A percentile compares a stretch with the other conserved stretches of the same genome.
These are phyloP conservation scores for Melanomma pulvis-pyrius DNA, from an alignment of 495 filamentous ascomycete species.

Conservation along the genomic window DNA sequence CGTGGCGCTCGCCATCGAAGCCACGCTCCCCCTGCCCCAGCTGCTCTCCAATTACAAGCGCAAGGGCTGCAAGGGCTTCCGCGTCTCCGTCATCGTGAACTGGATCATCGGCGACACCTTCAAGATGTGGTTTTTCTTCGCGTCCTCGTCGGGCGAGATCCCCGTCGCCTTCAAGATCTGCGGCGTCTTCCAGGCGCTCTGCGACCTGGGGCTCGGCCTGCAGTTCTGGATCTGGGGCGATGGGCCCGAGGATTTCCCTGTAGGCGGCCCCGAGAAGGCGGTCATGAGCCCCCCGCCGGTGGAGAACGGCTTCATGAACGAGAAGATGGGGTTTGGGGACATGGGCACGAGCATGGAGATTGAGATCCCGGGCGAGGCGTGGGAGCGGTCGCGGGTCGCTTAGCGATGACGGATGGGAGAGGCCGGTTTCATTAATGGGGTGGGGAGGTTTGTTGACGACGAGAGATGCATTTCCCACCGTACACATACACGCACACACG, in stretches of 20 bases:
- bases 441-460: too few species aligned
- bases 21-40: conserved; percentile 86
- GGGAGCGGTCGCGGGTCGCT: not conserved
- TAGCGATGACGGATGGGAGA: too few species aligned
- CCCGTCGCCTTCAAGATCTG: conserved; percentile 90
- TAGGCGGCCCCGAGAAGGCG: too few species aligned
- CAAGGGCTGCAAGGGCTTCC: conserved; percentile 85
- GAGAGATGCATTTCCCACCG: too few species aligned
- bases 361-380: not conserved
- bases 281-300: conserved; percentile 80
- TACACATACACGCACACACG: too few species aligned
- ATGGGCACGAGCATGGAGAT: not conserved
- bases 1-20: conserved; percentile 85
- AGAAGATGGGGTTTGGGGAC: not conserved
- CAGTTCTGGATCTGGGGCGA: conserved; percentile 89
- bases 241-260: too few species aligned
- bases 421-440: too few species aligned
- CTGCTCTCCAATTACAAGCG: conserved; percentile 77
- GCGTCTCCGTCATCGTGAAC: conserved; percentile 78
- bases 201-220: conserved; percentile 79
- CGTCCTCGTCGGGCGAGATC: conserved; percentile 62
- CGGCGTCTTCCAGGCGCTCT: conserved; percentile 85
- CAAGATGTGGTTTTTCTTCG: conserved; percentile 90
- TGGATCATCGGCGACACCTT: conserved; percentile 92
- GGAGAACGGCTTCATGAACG: too few species aligned